A percentile compares a stretch with the other conserved stretches of the same genome.
phyloP scores from a whole-genome alignment of 2,329 filamentous ascomycete genomes.

The Epichloe brachyelytri region DNA sequence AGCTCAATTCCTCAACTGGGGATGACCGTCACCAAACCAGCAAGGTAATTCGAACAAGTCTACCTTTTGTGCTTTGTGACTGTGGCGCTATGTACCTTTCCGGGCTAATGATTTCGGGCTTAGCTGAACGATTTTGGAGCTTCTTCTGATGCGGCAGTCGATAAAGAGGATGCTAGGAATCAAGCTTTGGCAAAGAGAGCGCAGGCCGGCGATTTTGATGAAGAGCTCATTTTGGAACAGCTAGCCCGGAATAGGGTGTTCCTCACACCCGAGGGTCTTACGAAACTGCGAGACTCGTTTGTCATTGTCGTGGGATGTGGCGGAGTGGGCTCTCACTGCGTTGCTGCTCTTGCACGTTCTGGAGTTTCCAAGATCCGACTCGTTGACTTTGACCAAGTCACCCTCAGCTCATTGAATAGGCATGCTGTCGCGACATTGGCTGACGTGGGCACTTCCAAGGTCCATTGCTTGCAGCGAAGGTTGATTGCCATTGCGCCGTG shows the following conservation, averaged over 20 bases:
- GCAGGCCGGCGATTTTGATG: slow-evolving; percentile 50
- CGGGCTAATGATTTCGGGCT: slow-evolving; percentile 3
- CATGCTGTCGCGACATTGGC: slow-evolving; percentile 89
- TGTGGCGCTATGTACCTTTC: not conserved
- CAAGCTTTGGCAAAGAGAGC: slow-evolving; percentile 45
- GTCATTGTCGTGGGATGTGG: slow-evolving; percentile 87
- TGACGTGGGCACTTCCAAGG: slow-evolving; percentile 88
- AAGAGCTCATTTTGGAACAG: slow-evolving; percentile 85
- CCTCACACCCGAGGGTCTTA: slow-evolving; percentile 67
- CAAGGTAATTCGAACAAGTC: slow-evolving; percentile 9
- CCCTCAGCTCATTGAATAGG: slow-evolving; percentile 84
- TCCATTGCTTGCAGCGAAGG: slow-evolving; percentile 66
- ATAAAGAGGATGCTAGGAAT: slow-evolving; percentile 50
- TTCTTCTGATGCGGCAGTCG: slow-evolving; percentile 31
- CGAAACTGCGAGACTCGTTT: slow-evolving; percentile 67
- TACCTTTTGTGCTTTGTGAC: not conserved
- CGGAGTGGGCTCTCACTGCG: slow-evolving; percentile 87
- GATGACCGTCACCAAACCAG: slow-evolving; percentile 10
- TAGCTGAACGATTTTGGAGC: slow-evolving; percentile 51
- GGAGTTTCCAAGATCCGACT: slow-evolving; percentile 80
- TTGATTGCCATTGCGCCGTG: slow-evolving; percentile 83
- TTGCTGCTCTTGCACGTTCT: slow-evolving; percentile 73
- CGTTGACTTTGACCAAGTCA: slow-evolving; percentile 96
- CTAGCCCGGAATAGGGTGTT: slow-evolving; percentile 88
- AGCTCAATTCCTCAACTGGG: slow-evolving; percentile 37